Conservation (phyloP, 768 basidiomycete species). For the Fibroporia radiculosa region DNA sequence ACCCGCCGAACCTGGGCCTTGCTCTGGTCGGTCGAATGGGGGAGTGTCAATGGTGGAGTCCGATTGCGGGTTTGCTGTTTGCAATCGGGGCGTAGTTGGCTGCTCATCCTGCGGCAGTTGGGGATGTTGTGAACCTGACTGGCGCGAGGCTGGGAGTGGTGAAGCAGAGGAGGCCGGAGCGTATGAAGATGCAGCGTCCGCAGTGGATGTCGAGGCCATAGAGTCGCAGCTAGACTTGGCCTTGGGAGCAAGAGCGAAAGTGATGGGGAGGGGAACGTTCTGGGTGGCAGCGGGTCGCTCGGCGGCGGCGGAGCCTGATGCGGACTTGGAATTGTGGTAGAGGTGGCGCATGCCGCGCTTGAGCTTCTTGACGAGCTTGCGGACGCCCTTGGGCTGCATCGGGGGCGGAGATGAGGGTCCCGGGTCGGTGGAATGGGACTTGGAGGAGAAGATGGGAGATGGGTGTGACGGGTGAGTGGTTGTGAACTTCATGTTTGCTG, state of each 20-base stretch:
- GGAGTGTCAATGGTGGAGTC: background rate
- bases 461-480: background rate
- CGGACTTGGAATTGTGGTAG: slow-evolving; percentile 8
- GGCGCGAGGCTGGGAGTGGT: slow-evolving; percentile 2
- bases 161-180: slow-evolving; percentile 1
- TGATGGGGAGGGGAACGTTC: slow-evolving; percentile 3
- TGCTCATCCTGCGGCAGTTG: background rate
- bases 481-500: slow-evolving; percentile 2
- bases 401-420: background rate
- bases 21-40: too few species aligned
- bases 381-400: slow-evolving; percentile 10
- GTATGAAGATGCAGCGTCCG: slow-evolving; percentile 5
- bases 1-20: too few species aligned
- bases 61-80: too few species aligned
- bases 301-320: slow-evolving; percentile 1
- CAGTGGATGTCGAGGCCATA: slow-evolving; percentile 3
- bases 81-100: too few species aligned
- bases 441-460: slow-evolving; percentile 8
- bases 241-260: slow-evolving; percentile 3
- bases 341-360: slow-evolving; percentile 15
- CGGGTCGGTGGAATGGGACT: background rate
- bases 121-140: background rate
- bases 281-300: background rate
- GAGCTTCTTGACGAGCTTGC: slow-evolving; percentile 15
- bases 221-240: slow-evolving; percentile 5